Evolutionary conservation across 2,329 filamentous ascomycete genomes (phyloP).

Genomic region (Amesomyces nigricolor): DNA sequence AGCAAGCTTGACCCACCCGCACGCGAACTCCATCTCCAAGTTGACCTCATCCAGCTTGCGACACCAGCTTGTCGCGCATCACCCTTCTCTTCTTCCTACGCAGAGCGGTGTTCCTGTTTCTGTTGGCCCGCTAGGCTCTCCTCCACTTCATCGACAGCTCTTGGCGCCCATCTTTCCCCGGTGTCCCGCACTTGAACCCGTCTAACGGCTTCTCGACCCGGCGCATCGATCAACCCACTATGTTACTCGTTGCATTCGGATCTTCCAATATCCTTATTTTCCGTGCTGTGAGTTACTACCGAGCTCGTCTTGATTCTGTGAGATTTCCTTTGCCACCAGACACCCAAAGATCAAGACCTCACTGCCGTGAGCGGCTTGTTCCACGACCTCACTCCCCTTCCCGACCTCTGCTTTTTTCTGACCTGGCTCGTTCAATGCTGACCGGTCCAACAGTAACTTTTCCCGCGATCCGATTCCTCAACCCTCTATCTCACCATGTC

Average conservation of each 20-base stretch:
- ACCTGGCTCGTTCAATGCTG: neutral
- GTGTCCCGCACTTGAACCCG: neutral
- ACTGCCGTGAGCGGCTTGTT: neutral
- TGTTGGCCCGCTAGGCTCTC: neutral
- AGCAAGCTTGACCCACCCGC: constrained; percentile 18
- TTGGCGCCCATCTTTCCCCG: neutral
- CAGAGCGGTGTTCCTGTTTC: neutral
- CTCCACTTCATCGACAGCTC: neutral
- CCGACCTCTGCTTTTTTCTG: too few species aligned
- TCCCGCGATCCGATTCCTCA: neutral
- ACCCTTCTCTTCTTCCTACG: neutral
- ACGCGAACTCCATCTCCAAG: constrained; percentile 13
- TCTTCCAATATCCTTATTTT: constrained; percentile 17
- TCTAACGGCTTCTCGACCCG: neutral
- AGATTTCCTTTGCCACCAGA: too few species aligned
- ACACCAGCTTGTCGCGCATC: neutral
- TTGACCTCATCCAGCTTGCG: constrained; percentile 14
- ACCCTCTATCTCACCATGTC: constrained; percentile 55
- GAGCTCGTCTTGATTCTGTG: neutral
- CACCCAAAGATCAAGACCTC: too few species aligned
- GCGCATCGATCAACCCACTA: constrained; percentile 22
- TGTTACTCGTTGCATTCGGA: constrained; percentile 20
- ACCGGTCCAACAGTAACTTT: constrained; percentile 16
- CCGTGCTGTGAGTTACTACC: constrained; percentile 19
- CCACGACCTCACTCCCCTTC: neutral